Evolutionary conservation across 495 filamentous ascomycete genomes (phyloP).

Genomic region (Choiromyces venosus): DNA sequence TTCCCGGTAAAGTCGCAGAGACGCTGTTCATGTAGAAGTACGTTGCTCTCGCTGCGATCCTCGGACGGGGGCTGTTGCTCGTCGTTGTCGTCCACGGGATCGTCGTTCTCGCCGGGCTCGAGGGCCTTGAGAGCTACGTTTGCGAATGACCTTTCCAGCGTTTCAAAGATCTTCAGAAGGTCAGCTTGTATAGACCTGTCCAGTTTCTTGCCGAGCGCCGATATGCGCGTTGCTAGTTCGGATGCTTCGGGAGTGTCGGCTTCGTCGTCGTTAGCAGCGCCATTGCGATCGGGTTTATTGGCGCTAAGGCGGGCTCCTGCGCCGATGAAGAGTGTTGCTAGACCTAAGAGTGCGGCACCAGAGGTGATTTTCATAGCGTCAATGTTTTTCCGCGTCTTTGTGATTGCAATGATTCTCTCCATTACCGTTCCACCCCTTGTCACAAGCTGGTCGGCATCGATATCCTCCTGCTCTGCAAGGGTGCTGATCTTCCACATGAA

Average conservation of each 20-base stretch:
- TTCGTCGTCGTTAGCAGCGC: conserved; percentile 45
- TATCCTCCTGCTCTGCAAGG: conserved; percentile 46
- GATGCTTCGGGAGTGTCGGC: conserved; percentile 42
- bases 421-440: conserved; percentile 47
- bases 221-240: conserved; percentile 46
- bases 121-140: conserved; percentile 61
- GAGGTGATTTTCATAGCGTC: conserved; percentile 74
- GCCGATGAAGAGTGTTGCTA: conserved; percentile 67
- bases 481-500: conserved; percentile 85
- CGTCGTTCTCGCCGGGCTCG: conserved; percentile 65
- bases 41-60: conserved; percentile 47
- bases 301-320: conserved; percentile 46
- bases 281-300: conserved; percentile 29
- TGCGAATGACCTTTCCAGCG: conserved; percentile 68
- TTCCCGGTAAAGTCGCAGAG: conserved; percentile 80
- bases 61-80: conserved; percentile 58
- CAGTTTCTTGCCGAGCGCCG: conserved; percentile 62
- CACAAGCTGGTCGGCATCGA: conserved; percentile 56
- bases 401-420: conserved; percentile 47
- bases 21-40: conserved; percentile 68
- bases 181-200: conserved; percentile 52
- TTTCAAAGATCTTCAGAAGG: conserved; percentile 66
- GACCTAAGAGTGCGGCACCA: conserved; percentile 67
- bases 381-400: conserved; percentile 51
- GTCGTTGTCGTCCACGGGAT: conserved; percentile 56